Base-by-base conservation (phyloP, 2,329 filamentous ascomycete species). In the Orbilia brochopaga region DNA sequence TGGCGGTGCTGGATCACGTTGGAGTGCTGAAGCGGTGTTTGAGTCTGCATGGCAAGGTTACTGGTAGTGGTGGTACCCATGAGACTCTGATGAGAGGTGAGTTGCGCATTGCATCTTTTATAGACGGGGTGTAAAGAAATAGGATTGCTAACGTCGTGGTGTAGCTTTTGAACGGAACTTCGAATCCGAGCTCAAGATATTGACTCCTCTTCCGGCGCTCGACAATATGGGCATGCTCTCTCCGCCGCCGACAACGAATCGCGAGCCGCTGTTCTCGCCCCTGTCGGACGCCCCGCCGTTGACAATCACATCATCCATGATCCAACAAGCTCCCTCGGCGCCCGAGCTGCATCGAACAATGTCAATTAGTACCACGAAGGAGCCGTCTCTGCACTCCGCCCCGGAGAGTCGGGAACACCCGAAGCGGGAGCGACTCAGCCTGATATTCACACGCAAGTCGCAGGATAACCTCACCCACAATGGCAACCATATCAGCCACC, bases 1-100 rank as follows among this genome's bases (percentile, higher is more conserved):
- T 92, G 78, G 90, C 91, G 0, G 83, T 97, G 30, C 85, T 96
- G 46, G 94, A 97, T 77, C 92, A 97, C 79, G 91, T 91, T 1
- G 85, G 96, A 69, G 88, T 91, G 79, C 87, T 97, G 76, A 92
- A 93, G 81, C 87, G 91, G 74, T 93, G 91, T 76, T 80, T 97
- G 74, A 83, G 83, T 2, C 83, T 87, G 75, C 90, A 91, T 79
- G 84, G 84, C 67, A 86, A 85, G 79, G 87, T 83, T 81, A 84
- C 80, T 42, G 67, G 67, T 17, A 72, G 79, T 86, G 85, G 78
- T 82, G 79, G 76, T 82, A 82, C 81, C 50, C 82, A 85, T 32
- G 83, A 85, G 77, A 86, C 89, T 78, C 81, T 91, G 37, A 83
- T 85, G 72, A 83, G 82, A 79, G 83, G 89, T 91, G 83, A 81